Conservation (phyloP, 1,284 basidiomycete species). For the Kwoniella shivajii region DNA sequence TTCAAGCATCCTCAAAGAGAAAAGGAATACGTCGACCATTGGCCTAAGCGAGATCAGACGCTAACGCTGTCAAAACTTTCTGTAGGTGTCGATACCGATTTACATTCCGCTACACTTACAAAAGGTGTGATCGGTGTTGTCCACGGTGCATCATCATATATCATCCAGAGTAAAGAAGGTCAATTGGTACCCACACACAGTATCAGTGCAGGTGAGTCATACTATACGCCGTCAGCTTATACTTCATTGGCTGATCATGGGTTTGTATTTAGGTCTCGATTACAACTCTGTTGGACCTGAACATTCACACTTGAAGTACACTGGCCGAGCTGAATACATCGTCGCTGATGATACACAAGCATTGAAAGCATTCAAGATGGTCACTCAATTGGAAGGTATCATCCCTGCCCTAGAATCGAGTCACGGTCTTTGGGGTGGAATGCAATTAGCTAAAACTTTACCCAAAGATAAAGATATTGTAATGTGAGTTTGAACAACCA, state of each 20-base stretch:
- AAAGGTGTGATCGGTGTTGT: slow-evolving; percentile 91
- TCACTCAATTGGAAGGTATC: slow-evolving; percentile 93
- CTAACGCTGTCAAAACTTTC: no score
- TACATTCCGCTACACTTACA: slow-evolving; percentile 88
- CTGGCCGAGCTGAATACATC: slow-evolving; percentile 88
- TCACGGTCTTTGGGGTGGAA: slow-evolving; percentile 92
- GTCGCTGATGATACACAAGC: slow-evolving; percentile 93
- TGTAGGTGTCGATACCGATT: slow-evolving; percentile 73
- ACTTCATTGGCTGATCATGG: slow-evolving; percentile 55
- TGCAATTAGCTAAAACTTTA: slow-evolving; percentile 81
- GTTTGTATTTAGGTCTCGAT: slow-evolving; percentile 48
- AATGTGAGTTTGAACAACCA: slow-evolving; percentile 64
- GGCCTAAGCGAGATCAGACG: not conserved
- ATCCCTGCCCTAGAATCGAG: slow-evolving; percentile 96
- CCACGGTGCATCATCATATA: slow-evolving; percentile 90
- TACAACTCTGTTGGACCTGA: slow-evolving; percentile 82
- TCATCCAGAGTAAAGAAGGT: slow-evolving; percentile 83
- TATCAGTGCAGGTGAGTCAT: slow-evolving; percentile 75
- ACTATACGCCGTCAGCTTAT: slow-evolving; percentile 59
- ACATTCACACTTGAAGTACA: slow-evolving; percentile 95
- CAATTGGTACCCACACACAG: slow-evolving; percentile 98
- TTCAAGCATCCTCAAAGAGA: not conserved
- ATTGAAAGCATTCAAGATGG: slow-evolving; percentile 84
- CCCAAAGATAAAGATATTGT: slow-evolving; percentile 85
- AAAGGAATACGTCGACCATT: not conserved